phyloP scores from a whole-genome alignment of 2,329 filamentous ascomycete genomes.

The Ophiostoma sp. region DNA sequence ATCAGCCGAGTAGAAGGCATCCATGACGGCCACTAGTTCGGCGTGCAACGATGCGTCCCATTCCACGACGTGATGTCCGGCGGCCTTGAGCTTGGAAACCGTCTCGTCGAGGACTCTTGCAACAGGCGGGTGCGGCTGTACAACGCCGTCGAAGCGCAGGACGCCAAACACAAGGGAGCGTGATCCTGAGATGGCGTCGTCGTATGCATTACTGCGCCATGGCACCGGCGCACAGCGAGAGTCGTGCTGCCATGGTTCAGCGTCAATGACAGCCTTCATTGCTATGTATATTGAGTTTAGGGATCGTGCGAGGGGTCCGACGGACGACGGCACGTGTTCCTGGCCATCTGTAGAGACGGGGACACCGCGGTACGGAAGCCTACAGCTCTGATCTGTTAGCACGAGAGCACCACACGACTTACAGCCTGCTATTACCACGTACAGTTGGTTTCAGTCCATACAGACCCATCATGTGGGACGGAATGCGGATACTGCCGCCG shows the following conservation, averaged over 20 bases:
- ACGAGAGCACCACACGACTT: not conserved
- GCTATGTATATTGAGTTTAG: conserved; percentile 47
- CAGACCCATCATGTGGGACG: conserved; percentile 33
- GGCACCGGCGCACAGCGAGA: conserved; percentile 61
- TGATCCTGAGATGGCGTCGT: conserved; percentile 40
- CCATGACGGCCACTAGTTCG: conserved; percentile 41
- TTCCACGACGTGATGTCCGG: conserved; percentile 50
- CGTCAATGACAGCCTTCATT: conserved; percentile 50
- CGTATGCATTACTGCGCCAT: conserved; percentile 34
- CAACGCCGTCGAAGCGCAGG: conserved; percentile 32
- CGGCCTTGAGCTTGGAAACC: conserved; percentile 35
- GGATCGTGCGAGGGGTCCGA: conserved; percentile 58
- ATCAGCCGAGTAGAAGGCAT: conserved; percentile 57
- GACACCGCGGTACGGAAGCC: conserved; percentile 52
- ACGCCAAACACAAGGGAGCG: conserved; percentile 20
- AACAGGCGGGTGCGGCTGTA: conserved; percentile 54
- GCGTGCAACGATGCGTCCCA: conserved; percentile 49
- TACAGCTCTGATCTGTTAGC: conserved; percentile 35
- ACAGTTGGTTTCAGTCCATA: conserved; percentile 33
- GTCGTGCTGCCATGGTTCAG: conserved; percentile 61
- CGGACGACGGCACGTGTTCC: conserved; percentile 43
- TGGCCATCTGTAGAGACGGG: conserved; percentile 30
- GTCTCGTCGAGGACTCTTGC: conserved; percentile 47
- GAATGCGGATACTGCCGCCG: conserved; percentile 30
- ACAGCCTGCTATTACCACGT: not conserved